Conservation (phyloP, 1,139 yeast species). For the Candida sp. region DNA sequence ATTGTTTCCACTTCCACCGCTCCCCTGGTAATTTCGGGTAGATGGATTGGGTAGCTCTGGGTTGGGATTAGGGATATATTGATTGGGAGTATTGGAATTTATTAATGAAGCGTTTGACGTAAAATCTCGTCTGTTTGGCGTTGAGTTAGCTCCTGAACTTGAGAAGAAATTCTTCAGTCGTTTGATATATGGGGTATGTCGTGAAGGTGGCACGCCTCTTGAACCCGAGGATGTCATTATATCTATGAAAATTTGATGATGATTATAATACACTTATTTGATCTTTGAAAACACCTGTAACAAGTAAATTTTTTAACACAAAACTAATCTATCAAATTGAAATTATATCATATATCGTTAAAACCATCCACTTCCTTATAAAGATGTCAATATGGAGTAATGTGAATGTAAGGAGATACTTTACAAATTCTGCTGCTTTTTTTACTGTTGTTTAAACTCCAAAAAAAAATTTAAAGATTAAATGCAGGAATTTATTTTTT, state of each 20-base stretch:
- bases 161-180: slow-evolving; percentile 36
- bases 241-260: neutral
- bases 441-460: neutral
- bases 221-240: slow-evolving; percentile 26
- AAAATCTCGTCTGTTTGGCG: slow-evolving; percentile 10
- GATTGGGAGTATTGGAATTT: neutral
- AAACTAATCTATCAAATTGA: neutral
- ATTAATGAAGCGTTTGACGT: slow-evolving; percentile 1
- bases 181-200: slow-evolving; percentile 29
- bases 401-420: neutral
- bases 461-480: neutral
- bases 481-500: neutral
- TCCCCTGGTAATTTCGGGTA: slow-evolving; percentile 1
- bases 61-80: neutral
- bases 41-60: slow-evolving; percentile 1
- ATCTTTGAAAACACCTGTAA: neutral
- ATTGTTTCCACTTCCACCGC: neutral
- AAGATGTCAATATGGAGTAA: neutral
- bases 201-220: slow-evolving; percentile 24
- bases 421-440: neutral
- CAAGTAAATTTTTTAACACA: neutral
- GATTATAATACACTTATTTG: neutral
- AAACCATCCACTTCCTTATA: neutral
- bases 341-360: neutral
- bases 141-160: slow-evolving; percentile 4